These are phyloP conservation scores for Mucuna pruriens DNA, from an alignment of 306 rosid species.

Conservation along the genomic window DNA sequence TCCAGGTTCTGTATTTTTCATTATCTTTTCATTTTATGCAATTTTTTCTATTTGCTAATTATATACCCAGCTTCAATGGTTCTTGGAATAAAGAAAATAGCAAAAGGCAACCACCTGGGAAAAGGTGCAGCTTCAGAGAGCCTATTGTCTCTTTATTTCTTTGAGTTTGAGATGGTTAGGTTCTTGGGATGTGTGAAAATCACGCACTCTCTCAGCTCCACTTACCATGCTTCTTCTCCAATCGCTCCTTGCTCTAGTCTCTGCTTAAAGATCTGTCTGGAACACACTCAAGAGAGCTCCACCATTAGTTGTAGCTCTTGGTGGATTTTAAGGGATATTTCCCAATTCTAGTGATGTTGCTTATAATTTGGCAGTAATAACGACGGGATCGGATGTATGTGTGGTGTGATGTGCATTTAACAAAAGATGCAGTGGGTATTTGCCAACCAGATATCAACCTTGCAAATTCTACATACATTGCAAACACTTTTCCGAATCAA, in stretches of 20 bases:
- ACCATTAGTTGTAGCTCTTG: constrained; percentile 77
- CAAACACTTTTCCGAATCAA: accelerated
- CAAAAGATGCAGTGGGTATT: constrained; percentile 74
- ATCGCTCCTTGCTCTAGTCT: constrained; percentile 51
- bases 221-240: constrained; percentile 56
- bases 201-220: constrained; percentile 52
- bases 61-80: no score
- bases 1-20: no score
- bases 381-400: constrained; percentile 44
- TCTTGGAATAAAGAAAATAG: background rate
- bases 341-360: constrained; percentile 69
- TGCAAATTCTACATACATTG: constrained; percentile 53
- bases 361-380: constrained; percentile 36
- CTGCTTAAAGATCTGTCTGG: constrained; percentile 88
- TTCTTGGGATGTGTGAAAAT: constrained; percentile 67
- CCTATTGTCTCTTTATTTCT: background rate
- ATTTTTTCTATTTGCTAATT: no score
- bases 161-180: background rate
- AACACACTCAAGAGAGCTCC: constrained; percentile 64
- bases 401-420: constrained; percentile 93
- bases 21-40: no score
- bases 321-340: constrained; percentile 90
- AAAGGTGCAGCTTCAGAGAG: constrained; percentile 25
- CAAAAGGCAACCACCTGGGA: constrained; percentile 34
- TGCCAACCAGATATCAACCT: constrained; percentile 67